Base-by-base conservation (phyloP, 805 yeast genomes). In the Pichia exigua region DNA sequence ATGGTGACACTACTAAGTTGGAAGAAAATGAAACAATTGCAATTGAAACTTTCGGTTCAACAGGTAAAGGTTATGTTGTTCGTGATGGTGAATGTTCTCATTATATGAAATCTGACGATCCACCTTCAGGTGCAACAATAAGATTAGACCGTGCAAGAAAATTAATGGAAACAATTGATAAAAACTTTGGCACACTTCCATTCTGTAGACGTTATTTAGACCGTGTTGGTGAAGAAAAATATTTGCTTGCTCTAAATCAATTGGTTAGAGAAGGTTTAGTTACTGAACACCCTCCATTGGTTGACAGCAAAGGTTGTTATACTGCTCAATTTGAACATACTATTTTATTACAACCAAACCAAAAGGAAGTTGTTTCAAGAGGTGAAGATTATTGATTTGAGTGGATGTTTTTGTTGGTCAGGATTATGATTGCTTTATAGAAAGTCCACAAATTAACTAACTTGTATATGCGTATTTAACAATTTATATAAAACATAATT, bases 21-120 rank as follows among this genome's bases (percentile, higher is more conserved):
- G 99, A 94, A 68, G 99, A 94, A 73, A 97, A 97, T 57, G 99
- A 94, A 69, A 84, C 89, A 2, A 92, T 88, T 74, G 99, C 99
- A 54, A 92, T 94, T 64, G 99, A 94, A 72, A 94, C 99, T 3
- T 94, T 94, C 64, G 99, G 99, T 13, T 80, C 96, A 44, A 94
- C 99, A 1, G 99, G 99, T 55, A 79, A 85, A 53, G 99, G 98
- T 39, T 85, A 83, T 60, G 98, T 94, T 38, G 72, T 83, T 46
- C 73, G 82, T 9, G 85, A 82, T 54, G 99, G 99, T 45, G 99
- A 94, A 70, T 85, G 92, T 61, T 90, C 97, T 15, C 99, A 94
- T 71, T 94, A 94, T 65, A 90, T 95, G 32, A 75, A 79, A 63
- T 79, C 73, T 60, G 64, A 69, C 28, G 83, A 75, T 42, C 74